Base-by-base conservation (phyloP, 2,329 filamentous ascomycete species). In the Hymenoscyphus fraxineus region DNA sequence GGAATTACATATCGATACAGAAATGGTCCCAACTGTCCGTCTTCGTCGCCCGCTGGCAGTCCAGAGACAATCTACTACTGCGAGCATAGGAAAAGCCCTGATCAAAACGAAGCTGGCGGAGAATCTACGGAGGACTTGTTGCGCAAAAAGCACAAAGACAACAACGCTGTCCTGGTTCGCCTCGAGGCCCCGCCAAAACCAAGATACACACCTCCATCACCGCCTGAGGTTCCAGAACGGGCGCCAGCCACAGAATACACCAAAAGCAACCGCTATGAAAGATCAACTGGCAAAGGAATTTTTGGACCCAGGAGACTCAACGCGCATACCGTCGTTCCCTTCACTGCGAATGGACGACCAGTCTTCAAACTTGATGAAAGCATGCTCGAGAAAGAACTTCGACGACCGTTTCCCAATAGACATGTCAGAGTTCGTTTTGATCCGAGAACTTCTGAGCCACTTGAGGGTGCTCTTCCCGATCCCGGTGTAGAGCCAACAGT, bases 1-100 rank as follows among this genome's bases (percentile, higher is more conserved):
- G 67, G 67, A 7, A 62, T 68, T 40, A 64, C 35, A n/a, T 68
- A 64, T 40, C 57, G 59, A 22, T 68, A 67, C 41, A 40, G 64
- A 44, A 27, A 59, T 2, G 38, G 31, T 9, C 40, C 54, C 5
- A 16, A 41, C 39, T 16, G 31, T 7, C n/a, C 44, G 7, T 27
- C 56, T 13, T 57, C 27, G 12, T 19, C 59, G 15, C 19, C 38
- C 31, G 10, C n/a, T 6, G 39, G 55, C 19, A 47, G 40, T 47
- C 15, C 55, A 9, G n/a, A 15, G n/a, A 22, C n/a, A 22, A 51
- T 51, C 7, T 51, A 22, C 44, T 51, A 51, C 44, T 51, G 44
- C n/a, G 44, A 51, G 12, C 44, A 51, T 51, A 51, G n/a, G 44
- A 51, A 51, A 16, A 27, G 7, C 19, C 44, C 44, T 22, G n/a